Base-by-base conservation (phyloP, 2,329 filamentous ascomycete genomes). In the Microdochium paspali region DNA sequence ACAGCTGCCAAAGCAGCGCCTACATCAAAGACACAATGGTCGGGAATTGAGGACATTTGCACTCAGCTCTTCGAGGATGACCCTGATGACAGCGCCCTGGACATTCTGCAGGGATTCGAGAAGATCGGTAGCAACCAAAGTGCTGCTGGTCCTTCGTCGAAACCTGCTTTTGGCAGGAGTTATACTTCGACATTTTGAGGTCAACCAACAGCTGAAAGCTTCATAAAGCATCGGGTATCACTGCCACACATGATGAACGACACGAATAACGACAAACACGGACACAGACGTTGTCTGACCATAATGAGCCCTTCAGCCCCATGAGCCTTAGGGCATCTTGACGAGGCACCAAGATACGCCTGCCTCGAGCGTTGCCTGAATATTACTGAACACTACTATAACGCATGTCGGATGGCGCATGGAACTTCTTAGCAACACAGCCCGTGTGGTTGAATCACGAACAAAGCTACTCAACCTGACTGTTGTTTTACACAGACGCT, bases 31-130 rank as follows among this genome's bases (percentile, higher is more conserved):
- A 66, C 64, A 13, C 72, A 76, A 4, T 72, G 70, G 54, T 60
- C 61, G 32, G 56, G 60, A 2, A 56, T 70, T 42, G 73, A 78
- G 7, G 76, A 79, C 13, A 72, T 80, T 25, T 80, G 74, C 55
- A 66, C 70, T 20, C 54, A 71, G 0, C 74, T 80, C 30, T 71
- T 83, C 35, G 70, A 73, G 48, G 80, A 84, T 50, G 79, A 81
- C 35, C 68, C 69, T 3, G 72, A 78, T 49, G 80, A 83, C 40
- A 66, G 76, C 13, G 79, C 76, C 1, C 74, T 89, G 45, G 85
- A 90, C 56, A 83, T 90, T 53, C 74, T 86, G 43, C 82, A 87
- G 58, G 84, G 84, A 10, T 90, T 89, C 57, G 79, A 84, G 60
- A 85, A 83, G 67, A 89, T 90, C 60, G 85, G 85, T 44, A 68